A percentile compares a stretch with the other conserved stretches of the same genome.
phyloP scores from a whole-genome alignment of 169 alveolate species.

The Babesia caballi region DNA sequence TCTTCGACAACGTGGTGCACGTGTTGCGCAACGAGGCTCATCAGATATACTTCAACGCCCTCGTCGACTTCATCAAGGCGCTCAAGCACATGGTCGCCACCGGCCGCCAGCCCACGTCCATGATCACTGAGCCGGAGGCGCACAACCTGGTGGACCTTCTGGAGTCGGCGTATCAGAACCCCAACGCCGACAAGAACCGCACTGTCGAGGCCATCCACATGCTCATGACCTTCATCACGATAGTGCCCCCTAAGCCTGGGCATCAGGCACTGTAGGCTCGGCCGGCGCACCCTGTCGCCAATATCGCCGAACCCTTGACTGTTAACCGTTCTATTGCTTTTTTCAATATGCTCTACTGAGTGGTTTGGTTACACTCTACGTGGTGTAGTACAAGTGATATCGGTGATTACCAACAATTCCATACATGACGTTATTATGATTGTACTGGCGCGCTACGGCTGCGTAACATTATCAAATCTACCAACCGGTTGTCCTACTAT shows the following conservation, averaged over 20 bases:
- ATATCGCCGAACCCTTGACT: too few relatives aligned
- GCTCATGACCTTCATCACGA: conserved; percentile 50
- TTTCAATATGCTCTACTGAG: too few relatives aligned
- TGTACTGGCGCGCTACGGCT: too few relatives aligned
- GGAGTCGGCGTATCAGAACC: conserved; percentile 63
- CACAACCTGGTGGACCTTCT: conserved; percentile 55
- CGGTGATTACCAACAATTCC: too few relatives aligned
- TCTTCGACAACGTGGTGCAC: conserved; percentile 36
- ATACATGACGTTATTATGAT: too few relatives aligned
- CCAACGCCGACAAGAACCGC: conserved; percentile 41
- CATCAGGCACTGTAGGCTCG: too few relatives aligned
- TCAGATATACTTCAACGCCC: conserved; percentile 64
- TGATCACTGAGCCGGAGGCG: conserved; percentile 46
- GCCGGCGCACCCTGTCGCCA: too few relatives aligned
- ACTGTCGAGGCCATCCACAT: conserved; percentile 64
- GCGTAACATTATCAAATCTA: too few relatives aligned
- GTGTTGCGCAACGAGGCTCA: conserved; percentile 61
- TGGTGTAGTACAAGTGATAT: too few relatives aligned
- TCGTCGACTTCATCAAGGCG: conserved; percentile 45
- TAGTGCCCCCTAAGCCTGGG: conserved; percentile 51
- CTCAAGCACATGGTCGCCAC: conserved; percentile 43
- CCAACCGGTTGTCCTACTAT: too few relatives aligned
- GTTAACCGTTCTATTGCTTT: too few relatives aligned
- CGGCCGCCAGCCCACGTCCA: conserved; percentile 50
- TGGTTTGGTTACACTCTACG: too few relatives aligned